Base-by-base conservation (phyloP, 2,329 filamentous ascomycete species). In the Fusarium stilboides region DNA sequence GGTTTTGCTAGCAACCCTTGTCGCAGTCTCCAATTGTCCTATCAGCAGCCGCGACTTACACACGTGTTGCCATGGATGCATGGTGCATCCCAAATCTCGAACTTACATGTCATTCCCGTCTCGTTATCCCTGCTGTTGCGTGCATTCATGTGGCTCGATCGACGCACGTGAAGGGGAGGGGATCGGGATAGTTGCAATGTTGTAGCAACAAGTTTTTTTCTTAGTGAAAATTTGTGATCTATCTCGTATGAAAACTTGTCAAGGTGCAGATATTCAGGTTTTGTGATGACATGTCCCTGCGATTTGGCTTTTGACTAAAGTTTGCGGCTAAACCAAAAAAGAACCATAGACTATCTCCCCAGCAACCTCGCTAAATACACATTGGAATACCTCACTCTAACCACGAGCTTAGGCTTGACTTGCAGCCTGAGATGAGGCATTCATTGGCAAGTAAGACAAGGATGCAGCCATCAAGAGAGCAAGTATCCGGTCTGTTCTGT, bases 131-230 rank as follows among this genome's bases (percentile, higher is more conserved):
- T 62, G 66, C 50, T 28, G 46, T 45, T 62, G 36, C 19, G 47
- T 70, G 66, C 66, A 68, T 51, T 63, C 57, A 69, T 52, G 20
- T 56, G 57, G 14, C 50, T 52, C 46, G 10, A 54, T 70, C 42
- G 24, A 64, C 57, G 46, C 66, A 68, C 57, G 53, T 70, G 53
- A 70, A 70, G 53, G 13, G 33, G 49, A 46, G 28, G 22, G 33
- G n/a, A 40, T 33, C 37, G 24, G 19, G 28, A 57, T 28, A 37
- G 40, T 10, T 10, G 31, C 47, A 19, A 42, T 45, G 14, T 13
- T n/a, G 13, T n/a, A 33, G 24, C 6, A 36, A 36, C 45, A 31
- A 26, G 20, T 51, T 43, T 13, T 14, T 28, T 24, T 28, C 15
- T 34, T 60, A 13, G 8, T 20, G 4, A 36, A 24, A 9, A 9